Evolutionary conservation across 2,329 filamentous ascomycete genomes (phyloP), one percentile per base, ranked within the genome.

Genomic region (Claviceps digitariae): DNA sequence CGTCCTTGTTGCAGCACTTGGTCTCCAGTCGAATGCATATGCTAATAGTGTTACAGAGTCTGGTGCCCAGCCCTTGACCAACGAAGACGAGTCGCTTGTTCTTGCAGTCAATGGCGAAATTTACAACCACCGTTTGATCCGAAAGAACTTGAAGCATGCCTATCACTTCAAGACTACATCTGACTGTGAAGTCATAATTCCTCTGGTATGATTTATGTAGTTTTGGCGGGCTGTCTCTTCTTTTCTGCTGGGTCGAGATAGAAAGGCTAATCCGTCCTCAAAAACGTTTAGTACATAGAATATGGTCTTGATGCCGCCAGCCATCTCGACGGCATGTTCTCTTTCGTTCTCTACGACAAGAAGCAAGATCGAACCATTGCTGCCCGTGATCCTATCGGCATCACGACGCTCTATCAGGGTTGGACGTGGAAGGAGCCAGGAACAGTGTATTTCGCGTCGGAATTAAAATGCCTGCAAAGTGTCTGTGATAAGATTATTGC

Each of bases 91-190:
- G 60, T 85, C 78, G 63, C 84, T 98, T 64, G 84, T 91, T 59
- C 82, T 98, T 57, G 91, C 93, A 59, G 93, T 97, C 81, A 98
- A 98, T 72, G 93, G 93, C 72, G 93, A 98, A 71, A 98, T 98
- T 69, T 98, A 98, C 80, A 98, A 98, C 83, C 93, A 98, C 75
- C 87, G 91, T 67, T 81, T 95, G 65, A 78, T 98, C 65, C 86
- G 93, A 67, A 97, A 96, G 74, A 76, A 77, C 63, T 76, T 96
- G 63, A 88, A 88, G 73, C 82, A 76, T 56, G 80, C 83, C 40
- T 96, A 96, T 72, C 84, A 90, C 71, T 98, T 97, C 83, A 96
- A 96, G 83, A 98, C 93, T 60, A 86, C 93, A 67, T 97, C 91
- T 40, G 93, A 98, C 67, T 98, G 93, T 73, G 93, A 98, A 73